These are phyloP conservation scores for Cystobasidium slooffiae DNA, from an alignment of 1,284 basidiomycete genomes.

Conservation along the genomic window DNA sequence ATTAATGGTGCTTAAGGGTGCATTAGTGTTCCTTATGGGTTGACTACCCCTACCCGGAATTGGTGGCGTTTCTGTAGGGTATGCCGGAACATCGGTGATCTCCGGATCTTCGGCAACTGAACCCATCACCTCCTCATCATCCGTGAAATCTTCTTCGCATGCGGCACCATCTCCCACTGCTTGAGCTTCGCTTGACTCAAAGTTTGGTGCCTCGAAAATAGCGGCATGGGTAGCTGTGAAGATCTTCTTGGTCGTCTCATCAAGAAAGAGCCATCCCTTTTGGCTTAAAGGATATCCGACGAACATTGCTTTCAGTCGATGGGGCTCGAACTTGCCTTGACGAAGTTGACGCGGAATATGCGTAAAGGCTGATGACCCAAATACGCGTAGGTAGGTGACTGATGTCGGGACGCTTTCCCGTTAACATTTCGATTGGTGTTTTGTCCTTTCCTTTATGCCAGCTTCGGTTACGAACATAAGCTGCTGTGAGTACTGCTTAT, in stretches of 20 bases:
- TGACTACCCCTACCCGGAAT: background rate
- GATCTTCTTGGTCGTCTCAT: constrained; percentile 4
- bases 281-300: constrained; percentile 12
- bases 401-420: no score
- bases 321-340: no score
- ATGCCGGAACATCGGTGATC: background rate
- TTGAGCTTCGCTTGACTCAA: background rate
- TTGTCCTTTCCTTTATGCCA: no score
- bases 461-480: no score
- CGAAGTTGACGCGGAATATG: no score
- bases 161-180: background rate
- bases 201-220: constrained; percentile 1
- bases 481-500: no score
- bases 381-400: no score
- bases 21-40: no score
- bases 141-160: background rate
- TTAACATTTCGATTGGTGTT: no score
- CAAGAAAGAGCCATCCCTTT: constrained; percentile 6
- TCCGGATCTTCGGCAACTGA: background rate
- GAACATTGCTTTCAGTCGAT: no score
- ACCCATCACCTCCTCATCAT: background rate
- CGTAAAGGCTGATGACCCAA: no score
- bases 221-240: background rate
- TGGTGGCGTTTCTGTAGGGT: background rate
- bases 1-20: no score